Conservation (phyloP, 148 eudicot genomes). For the Persicaria maculosa region DNA sequence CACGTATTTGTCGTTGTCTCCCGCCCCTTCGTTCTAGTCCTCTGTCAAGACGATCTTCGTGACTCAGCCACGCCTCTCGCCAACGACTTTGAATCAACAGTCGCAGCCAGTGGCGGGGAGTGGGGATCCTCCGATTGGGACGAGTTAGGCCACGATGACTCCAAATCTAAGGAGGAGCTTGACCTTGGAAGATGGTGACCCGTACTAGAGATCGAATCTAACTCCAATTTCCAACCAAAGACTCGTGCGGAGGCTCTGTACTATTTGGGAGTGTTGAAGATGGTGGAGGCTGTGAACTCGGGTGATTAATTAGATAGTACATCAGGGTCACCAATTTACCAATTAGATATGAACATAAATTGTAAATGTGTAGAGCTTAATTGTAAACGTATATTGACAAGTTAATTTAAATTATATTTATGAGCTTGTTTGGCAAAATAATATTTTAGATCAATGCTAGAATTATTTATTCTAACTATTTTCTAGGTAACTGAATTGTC, state of each 20-base stretch:
- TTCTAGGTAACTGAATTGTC: too few species aligned
- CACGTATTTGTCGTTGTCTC: conserved; percentile 14
- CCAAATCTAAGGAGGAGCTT: conserved; percentile 49
- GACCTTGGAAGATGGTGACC: conserved; percentile 85
- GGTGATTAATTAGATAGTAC: too few species aligned
- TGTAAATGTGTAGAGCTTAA: too few species aligned
- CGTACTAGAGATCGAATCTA: conserved; percentile 36
- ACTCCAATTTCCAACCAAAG: not conserved
- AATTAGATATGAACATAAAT: too few species aligned
- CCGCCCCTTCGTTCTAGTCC: conserved; percentile 67
- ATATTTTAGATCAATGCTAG: too few species aligned
- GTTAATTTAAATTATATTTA: too few species aligned
- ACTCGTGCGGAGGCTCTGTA: conserved; percentile 24
- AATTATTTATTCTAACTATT: too few species aligned
- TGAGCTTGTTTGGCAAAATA: too few species aligned
- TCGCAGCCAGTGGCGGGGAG: conserved; percentile 24
- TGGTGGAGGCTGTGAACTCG: conserved; percentile 40
- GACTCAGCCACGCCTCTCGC: conserved; percentile 26
- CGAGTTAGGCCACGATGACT: conserved; percentile 47
- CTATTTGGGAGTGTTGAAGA: conserved; percentile 41
- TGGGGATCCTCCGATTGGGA: conserved; percentile 40
- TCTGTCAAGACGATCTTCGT: conserved; percentile 70
- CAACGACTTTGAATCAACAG: conserved; percentile 17
- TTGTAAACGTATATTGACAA: too few species aligned
- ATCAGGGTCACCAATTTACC: too few species aligned